Evolutionary conservation across 495 filamentous ascomycete genomes (phyloP), one percentile per base, ranked within the genome.

Genomic region (Xylaria venustula): DNA sequence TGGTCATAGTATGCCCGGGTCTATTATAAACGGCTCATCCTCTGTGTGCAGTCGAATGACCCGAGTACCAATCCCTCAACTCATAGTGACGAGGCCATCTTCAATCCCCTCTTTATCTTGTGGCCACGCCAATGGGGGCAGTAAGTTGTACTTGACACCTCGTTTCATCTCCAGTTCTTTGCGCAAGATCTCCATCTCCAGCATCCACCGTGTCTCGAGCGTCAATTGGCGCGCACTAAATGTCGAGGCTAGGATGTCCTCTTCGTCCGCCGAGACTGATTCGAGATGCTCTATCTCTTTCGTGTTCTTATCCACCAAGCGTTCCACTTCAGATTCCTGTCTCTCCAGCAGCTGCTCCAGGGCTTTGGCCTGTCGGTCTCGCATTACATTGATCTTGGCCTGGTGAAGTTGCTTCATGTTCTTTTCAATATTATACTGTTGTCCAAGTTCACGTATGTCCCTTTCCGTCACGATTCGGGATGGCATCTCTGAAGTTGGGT

Each of bases 341-440:
- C 87, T 81, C 30, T 79, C 79, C 2, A 84, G 75, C 5, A 91
- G 77, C 60, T 87, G 84, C 64, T 89, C 86, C 60, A 89, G 77
- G 49, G 86, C 79, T 63, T 87, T 82, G 3, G 86, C 86, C 65
- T 94, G 90, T 46, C 85, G 85, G 57, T 91, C 90, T 7, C 90
- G 80, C 57, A 94, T 81, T 1, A 93, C 89, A 61, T 93, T 91
- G 73, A 94, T 90, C 58, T 87, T 86, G 17, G 84, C 78, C 46
- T 86, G 80, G 63, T 93, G 58, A 2, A 89, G 82, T 12, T 83
- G 81, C 49, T 86, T 85, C 84, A 93, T 87, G 51, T 84, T 79
- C 63, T 88, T 85, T 42, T 88, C 83, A 37, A 84, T 69, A 62
- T 82, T 85, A 60, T 90, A 88, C 67, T 92, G 86, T 66, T 90